Conservation (phyloP, 1,284 basidiomycete species). For the Cerrena zonata region DNA sequence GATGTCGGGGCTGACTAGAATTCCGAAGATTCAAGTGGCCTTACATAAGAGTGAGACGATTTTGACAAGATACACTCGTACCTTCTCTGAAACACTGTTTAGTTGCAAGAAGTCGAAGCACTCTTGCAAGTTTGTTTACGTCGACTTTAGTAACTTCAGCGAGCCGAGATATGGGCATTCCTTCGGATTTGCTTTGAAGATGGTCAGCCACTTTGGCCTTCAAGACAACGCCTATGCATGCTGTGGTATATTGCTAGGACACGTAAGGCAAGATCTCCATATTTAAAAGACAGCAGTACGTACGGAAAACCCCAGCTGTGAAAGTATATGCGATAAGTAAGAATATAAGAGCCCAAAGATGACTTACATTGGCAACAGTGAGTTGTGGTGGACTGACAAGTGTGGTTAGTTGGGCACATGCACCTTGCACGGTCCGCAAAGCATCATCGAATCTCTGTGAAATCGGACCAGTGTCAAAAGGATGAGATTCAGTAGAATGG, state of each 20-base stretch:
- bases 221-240: conserved; percentile 13
- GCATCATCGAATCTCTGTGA: not conserved
- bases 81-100: conserved; percentile 36
- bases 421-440: conserved; percentile 1
- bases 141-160: conserved; percentile 24
- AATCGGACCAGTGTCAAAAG: not conserved
- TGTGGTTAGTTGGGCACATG: conserved; percentile 5
- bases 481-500: not conserved
- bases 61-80: conserved; percentile 11
- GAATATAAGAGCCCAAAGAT: not conserved
- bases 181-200: conserved; percentile 24
- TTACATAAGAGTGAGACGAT: not conserved
- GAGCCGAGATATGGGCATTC: conserved; percentile 29
- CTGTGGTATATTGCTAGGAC: conserved; percentile 1
- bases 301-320: too few species aligned
- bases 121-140: conserved; percentile 28
- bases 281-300: too few species aligned
- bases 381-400: not conserved
- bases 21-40: not conserved
- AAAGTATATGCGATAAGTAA: not conserved
- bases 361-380: not conserved
- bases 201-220: conserved; percentile 29
- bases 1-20: conserved; percentile 14
- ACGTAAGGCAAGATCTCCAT: too few species aligned
- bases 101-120: conserved; percentile 32